Conservation (phyloP, 805 yeast genomes). For the Metschnikowia colocasiae region DNA sequence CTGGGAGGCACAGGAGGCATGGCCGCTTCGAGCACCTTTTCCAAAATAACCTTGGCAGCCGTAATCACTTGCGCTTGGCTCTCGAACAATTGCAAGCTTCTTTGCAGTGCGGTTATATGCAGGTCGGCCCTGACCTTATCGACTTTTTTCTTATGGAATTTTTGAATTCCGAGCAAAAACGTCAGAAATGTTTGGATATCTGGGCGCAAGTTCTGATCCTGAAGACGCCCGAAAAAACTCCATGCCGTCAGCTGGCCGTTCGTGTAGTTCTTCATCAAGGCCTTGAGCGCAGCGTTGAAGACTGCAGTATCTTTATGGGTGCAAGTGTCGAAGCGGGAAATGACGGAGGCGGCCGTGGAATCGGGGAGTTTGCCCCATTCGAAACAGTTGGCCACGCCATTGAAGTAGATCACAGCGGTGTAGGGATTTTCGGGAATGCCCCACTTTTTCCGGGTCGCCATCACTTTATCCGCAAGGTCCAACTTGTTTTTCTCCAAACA, state of each 20-base stretch:
- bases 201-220: conserved; percentile 21
- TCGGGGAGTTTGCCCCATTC: conserved; percentile 32
- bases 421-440: conserved; percentile 51
- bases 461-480: conserved; percentile 48
- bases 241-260: conserved; percentile 35
- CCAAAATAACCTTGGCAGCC: conserved; percentile 27
- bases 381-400: conserved; percentile 31
- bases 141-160: conserved; percentile 17
- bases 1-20: conserved; percentile 36
- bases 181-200: conserved; percentile 38
- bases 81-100: conserved; percentile 23
- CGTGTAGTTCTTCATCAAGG: conserved; percentile 32
- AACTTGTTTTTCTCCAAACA: conserved; percentile 41
- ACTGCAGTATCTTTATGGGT: conserved; percentile 19
- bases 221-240: conserved; percentile 32
- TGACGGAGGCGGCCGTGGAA: conserved; percentile 19
- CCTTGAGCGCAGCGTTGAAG: conserved; percentile 37
- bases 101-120: conserved; percentile 17
- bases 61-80: conserved; percentile 27
- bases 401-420: conserved; percentile 33
- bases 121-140: conserved; percentile 15
- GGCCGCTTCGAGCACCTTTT: conserved; percentile 26
- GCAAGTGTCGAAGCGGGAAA: conserved; percentile 20
- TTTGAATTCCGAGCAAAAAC: conserved; percentile 33
- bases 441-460: conserved; percentile 60